Evolutionary conservation across 2,329 filamentous ascomycete genomes (phyloP), one percentile per base, ranked within the genome.

Genomic region (Neonectria punicea): DNA sequence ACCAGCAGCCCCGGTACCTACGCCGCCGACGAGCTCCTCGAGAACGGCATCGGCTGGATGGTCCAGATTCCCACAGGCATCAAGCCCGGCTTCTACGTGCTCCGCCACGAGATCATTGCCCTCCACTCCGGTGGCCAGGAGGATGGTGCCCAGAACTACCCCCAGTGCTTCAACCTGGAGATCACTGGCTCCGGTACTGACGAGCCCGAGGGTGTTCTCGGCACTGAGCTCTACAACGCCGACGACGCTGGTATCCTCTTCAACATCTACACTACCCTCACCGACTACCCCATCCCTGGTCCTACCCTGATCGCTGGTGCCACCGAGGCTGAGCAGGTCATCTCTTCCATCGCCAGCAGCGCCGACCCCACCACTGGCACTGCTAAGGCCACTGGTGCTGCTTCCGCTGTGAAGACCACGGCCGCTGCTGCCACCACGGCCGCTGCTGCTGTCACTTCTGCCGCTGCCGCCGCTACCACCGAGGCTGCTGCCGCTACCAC

Each of bases 51-150:
- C 69, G 72, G 71, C 63, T 79, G 77, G 77, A 54, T 73, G 54
- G 72, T 80, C 62, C 73, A 77, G 58, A 74, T 82, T 51, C 80
- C 80, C 41, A 62, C 63, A 6, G 74, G 68, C 65, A 70, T 82
- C 60, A 79, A 78, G 63, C 63, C 79, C 28, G 80, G 80, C 13
- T 74, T 75, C 71, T 86, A 86, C 73, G 82, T 86, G 44, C 73
- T 86, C 63, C 82, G 84, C 11, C 84, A 86, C 74, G 84, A 86
- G 75, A 83, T 86, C 67, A 82, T 86, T 67, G 84, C 84, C 25
- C 78, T 86, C 58, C 84, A 86, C 70, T 70, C 76, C 6, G 82
- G 78, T 5, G 75, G 77, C 53, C 64, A 75, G 32, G 79, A 81
- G 67, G 82, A 83, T 69, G 83, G 83, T 53, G 84, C 84, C 10